These are phyloP conservation scores for Trametes cubensis DNA, from an alignment of 768 basidiomycete genomes.

Conservation along the genomic window DNA sequence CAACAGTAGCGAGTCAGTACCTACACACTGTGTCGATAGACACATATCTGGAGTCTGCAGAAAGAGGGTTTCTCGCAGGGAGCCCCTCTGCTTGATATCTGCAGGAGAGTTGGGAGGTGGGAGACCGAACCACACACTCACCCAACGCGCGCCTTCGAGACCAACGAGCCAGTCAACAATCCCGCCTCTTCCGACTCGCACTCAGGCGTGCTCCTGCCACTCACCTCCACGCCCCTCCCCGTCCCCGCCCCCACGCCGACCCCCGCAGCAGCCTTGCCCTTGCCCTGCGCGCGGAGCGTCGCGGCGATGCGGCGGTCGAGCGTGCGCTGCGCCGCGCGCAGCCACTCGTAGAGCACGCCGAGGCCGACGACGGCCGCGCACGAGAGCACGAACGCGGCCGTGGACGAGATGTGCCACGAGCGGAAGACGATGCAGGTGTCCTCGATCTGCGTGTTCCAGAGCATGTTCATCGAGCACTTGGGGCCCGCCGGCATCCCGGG, in stretches of 20 bases:
- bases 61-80: too few species aligned
- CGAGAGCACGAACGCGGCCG: constrained; percentile 60
- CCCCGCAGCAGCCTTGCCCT: constrained; percentile 44
- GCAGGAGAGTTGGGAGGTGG: too few species aligned
- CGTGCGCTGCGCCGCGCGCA: constrained; percentile 61
- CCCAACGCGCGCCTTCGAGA: constrained; percentile 45
- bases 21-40: too few species aligned
- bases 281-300: constrained; percentile 46
- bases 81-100: too few species aligned
- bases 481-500: constrained; percentile 39
- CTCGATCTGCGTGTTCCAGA: constrained; percentile 82
- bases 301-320: constrained; percentile 63
- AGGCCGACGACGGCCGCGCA: constrained; percentile 65
- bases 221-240: constrained; percentile 32
- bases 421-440: constrained; percentile 83
- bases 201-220: constrained; percentile 46
- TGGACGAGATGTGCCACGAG: constrained; percentile 73
- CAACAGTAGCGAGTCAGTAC: neutral
- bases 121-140: constrained; percentile 35
- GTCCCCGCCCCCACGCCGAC: neutral
- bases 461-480: constrained; percentile 77
- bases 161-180: constrained; percentile 51
- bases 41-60: too few species aligned
- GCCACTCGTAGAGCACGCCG: constrained; percentile 79
- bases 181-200: constrained; percentile 54